Base-by-base conservation (phyloP, 768 basidiomycete genomes). In the Suillus subalutaceus region DNA sequence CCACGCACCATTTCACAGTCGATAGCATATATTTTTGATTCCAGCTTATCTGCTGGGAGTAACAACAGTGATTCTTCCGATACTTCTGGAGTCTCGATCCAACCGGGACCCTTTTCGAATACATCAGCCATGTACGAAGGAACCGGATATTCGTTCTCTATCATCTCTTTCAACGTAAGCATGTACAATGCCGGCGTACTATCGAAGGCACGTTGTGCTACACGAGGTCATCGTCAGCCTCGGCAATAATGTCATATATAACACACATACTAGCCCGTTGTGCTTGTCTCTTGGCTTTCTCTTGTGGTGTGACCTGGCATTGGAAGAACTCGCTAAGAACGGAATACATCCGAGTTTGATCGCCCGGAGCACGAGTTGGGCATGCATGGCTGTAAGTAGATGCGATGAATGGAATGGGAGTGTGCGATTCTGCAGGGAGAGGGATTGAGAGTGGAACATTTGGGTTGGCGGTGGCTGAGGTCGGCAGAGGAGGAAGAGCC, bases 1-100 rank as follows among this genome's bases (percentile, higher is more conserved):
- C 20, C 12, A 72, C 86, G 63, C 66, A 94, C 96, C 97, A 98
- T 98, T 77, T 98, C 97, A 76, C 97, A 99, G 82, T 99, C 97
- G 57, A 99, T 85, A 0, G 94, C 93, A 64, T 92, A 89, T 32
- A 97, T 85, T 66, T 80, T 82, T 5, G 84, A 81, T 55, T 74
- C 74, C n/a, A 71, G 72, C 38, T 72, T 77, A 23, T 78, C 52
- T 60, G 74, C 62, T 64, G 73, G 73, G 3, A 77, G 72, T 20
- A 78, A 68, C n/a, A 79, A 56, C 41, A 80, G 62, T 4, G 78
- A 69, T 38, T 77, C 72, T 46, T 77, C 71, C 2, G 69, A 63
- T 0, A 80, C 76, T 65, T 86, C 77, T 2, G 94, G 91, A 0
- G 91, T 94, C 78, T 98, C 93, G 7, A 92, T 78, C 94, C 94